Conservation (phyloP, 495 filamentous ascomycete genomes). For the Penicillium canariense region DNA sequence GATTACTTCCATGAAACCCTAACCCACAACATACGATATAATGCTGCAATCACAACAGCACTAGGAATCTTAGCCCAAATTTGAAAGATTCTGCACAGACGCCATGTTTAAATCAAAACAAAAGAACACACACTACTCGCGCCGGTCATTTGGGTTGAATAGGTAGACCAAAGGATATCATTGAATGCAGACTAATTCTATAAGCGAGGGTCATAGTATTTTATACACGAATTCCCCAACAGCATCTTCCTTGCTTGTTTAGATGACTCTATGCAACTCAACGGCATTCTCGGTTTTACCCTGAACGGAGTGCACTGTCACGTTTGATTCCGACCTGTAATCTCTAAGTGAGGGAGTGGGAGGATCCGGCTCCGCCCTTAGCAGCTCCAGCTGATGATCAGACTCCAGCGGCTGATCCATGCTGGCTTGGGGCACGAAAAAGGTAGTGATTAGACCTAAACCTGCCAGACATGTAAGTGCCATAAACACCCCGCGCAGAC, state of each 20-base stretch:
- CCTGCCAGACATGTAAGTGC: slow-evolving; percentile 1
- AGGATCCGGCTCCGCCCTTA: neutral
- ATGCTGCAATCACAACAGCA: no score
- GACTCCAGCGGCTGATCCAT: slow-evolving; percentile 4
- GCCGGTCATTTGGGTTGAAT: no score
- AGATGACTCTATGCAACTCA: neutral
- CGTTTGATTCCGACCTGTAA: neutral
- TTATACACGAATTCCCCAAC: neutral
- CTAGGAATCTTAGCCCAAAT: no score
- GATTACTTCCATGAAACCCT: no score
- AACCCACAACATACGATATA: no score
- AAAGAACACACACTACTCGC: no score
- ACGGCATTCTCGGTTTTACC: neutral
- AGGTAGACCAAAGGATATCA: neutral
- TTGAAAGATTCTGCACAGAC: no score
- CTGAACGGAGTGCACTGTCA: neutral
- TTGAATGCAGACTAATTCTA: neutral
- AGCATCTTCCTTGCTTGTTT: neutral
- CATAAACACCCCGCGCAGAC: neutral
- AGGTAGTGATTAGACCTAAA: neutral
- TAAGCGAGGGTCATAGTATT: neutral
- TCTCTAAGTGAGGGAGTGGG: neutral
- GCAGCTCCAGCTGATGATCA: slow-evolving; percentile 1
- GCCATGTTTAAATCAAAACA: no score
- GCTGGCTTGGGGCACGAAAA: neutral